A percentile compares a stretch with the other conserved stretches of the same genome.
These are phyloP conservation scores for Thelephora terrestris DNA, from an alignment of 1,284 basidiomycete species.

Conservation along the genomic window DNA sequence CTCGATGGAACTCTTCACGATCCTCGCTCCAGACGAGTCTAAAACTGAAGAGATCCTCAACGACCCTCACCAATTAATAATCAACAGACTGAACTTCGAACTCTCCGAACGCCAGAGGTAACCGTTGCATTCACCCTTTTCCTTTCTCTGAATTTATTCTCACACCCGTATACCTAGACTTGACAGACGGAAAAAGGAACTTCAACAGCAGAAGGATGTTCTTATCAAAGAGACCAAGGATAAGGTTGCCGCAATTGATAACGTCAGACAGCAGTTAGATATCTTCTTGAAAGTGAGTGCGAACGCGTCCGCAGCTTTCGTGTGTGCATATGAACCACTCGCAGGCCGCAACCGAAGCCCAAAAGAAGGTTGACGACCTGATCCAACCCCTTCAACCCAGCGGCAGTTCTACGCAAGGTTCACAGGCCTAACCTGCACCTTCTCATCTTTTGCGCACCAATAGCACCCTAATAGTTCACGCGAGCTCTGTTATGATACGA, in stretches of 20 bases:
- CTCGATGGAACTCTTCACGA: slow-evolving; percentile 50
- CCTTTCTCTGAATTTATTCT: slow-evolving; percentile 9
- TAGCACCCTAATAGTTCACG: too few relatives aligned
- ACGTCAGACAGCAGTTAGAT: slow-evolving; percentile 64
- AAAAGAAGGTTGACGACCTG: slow-evolving; percentile 65
- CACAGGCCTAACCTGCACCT: not conserved
- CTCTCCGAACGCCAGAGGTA: slow-evolving; percentile 73
- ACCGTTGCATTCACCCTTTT: slow-evolving; percentile 11
- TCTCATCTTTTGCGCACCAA: too few relatives aligned
- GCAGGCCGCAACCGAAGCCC: slow-evolving; percentile 57
- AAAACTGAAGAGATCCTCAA: slow-evolving; percentile 46
- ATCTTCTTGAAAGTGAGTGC: slow-evolving; percentile 52
- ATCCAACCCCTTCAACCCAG: slow-evolving; percentile 29
- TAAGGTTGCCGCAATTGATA: slow-evolving; percentile 58
- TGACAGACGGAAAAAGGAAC: slow-evolving; percentile 54
- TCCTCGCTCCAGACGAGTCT: slow-evolving; percentile 56
- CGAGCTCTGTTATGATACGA: too few relatives aligned
- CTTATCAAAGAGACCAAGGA: slow-evolving; percentile 62
- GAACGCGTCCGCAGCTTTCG: not conserved
- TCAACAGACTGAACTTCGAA: slow-evolving; percentile 73
- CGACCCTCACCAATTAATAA: slow-evolving; percentile 70
- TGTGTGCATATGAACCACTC: slow-evolving; percentile 3
- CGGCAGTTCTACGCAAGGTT: slow-evolving; percentile 7
- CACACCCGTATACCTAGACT: slow-evolving; percentile 32
- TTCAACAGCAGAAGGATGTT: slow-evolving; percentile 57